Conservation (phyloP, 1,284 basidiomycete species). For the Ceratobasidium sp. region DNA sequence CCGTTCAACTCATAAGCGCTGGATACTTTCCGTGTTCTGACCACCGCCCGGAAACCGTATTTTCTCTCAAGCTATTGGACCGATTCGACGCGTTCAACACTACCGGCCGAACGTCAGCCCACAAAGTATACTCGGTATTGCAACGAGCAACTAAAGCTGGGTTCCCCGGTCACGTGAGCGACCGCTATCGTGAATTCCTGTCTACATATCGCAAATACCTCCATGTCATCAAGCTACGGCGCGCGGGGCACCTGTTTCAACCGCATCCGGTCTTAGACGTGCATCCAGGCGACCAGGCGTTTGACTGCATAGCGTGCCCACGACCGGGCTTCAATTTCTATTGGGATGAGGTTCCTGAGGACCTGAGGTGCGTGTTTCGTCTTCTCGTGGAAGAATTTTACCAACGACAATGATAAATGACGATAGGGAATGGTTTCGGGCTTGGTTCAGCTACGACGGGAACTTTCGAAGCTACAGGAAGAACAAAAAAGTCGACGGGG, state of each 20-base stretch:
- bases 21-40: constrained; percentile 22
- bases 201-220: constrained; percentile 4
- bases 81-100: not conserved
- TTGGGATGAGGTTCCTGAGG: not conserved
- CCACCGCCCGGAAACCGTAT: not conserved
- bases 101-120: not conserved
- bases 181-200: constrained; percentile 30
- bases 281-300: constrained; percentile 7
- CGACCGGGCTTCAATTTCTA: constrained; percentile 26
- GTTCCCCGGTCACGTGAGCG: not conserved
- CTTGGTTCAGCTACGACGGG: constrained; percentile 19
- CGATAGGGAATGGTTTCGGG: constrained; percentile 3
- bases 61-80: constrained; percentile 2
- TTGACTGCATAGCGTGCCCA: constrained; percentile 24
- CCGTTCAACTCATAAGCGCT: not conserved
- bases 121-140: constrained; percentile 14
- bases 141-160: not conserved
- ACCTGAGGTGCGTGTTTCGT: not conserved
- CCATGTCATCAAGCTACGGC: not conserved
- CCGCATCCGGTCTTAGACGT: not conserved
- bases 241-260: not conserved
- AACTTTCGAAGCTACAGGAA: constrained; percentile 5
- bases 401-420: not conserved
- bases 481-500: not conserved
- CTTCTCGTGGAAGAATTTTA: not conserved